phyloP scores from a whole-genome alignment of 2,329 filamentous ascomycete genomes.

The Colletotrichum sp. region DNA sequence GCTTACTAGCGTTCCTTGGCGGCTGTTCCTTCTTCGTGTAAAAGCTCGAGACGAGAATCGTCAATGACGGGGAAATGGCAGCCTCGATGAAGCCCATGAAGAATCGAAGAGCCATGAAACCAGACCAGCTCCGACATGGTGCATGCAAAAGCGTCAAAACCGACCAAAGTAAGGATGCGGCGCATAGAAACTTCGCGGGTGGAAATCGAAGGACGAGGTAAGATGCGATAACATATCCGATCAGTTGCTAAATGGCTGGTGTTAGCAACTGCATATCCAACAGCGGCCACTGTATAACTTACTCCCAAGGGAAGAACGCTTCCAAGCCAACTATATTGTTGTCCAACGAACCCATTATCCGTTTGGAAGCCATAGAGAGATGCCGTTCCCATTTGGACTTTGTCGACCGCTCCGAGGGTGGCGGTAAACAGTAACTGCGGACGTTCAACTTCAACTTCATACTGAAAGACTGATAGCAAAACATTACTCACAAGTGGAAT shows the following conservation, averaged over 20 bases:
- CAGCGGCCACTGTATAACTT: fast-evolving
- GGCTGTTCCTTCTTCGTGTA: background rate
- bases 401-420: conserved; percentile 26
- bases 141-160: background rate
- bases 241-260: fast-evolving
- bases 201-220: background rate
- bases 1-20: background rate
- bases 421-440: background rate
- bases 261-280: fast-evolving
- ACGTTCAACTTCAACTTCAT: background rate
- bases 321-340: background rate
- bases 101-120: background rate
- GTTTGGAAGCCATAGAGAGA: conserved; percentile 28
- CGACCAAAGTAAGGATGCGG: background rate
- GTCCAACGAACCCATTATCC: conserved; percentile 22
- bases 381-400: conserved; percentile 32
- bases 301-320: background rate
- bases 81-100: background rate
- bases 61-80: background rate
- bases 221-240: background rate
- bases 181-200: background rate
- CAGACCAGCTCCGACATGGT: background rate
- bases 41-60: background rate
- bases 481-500: background rate
- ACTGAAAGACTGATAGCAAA: background rate